Evolutionary conservation across 1,284 basidiomycete species (phyloP).

Genomic region (Fomitopsis schrenkii): DNA sequence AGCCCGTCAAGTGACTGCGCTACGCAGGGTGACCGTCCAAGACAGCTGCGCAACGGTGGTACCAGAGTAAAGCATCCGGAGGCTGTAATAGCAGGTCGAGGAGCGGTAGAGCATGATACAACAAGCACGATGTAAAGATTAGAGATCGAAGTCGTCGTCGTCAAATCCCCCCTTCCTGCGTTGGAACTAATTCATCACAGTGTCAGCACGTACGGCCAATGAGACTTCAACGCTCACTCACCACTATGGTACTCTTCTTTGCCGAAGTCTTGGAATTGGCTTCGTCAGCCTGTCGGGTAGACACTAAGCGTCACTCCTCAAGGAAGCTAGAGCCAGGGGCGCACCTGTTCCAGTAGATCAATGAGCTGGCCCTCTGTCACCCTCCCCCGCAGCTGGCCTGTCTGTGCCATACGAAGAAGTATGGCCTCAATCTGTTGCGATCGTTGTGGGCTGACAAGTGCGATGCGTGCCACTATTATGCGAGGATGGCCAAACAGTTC

Average conservation of each 20-base stretch:
- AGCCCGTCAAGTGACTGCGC: neutral
- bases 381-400: constrained; percentile 84
- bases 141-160: constrained; percentile 70
- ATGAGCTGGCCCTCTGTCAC: constrained; percentile 91
- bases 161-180: constrained; percentile 64
- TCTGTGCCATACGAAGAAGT: constrained; percentile 87
- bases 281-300: constrained; percentile 56
- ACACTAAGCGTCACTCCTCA: neutral
- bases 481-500: neutral
- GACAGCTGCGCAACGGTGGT: neutral
- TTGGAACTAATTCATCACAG: constrained; percentile 51
- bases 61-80: neutral
- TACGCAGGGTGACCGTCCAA: neutral
- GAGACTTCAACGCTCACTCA: constrained; percentile 32
- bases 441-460: constrained; percentile 87
- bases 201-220: too few relatives aligned
- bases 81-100: neutral
- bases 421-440: constrained; percentile 85
- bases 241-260: constrained; percentile 67
- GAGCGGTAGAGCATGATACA: constrained; percentile 1
- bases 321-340: constrained; percentile 11
- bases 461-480: constrained; percentile 79
- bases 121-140: constrained; percentile 12
- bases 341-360: constrained; percentile 87
- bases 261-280: constrained; percentile 49